Evolutionary conservation across 192 early-diverging fungal species (phyloP).

Genomic region (Coemansia biformis): DNA sequence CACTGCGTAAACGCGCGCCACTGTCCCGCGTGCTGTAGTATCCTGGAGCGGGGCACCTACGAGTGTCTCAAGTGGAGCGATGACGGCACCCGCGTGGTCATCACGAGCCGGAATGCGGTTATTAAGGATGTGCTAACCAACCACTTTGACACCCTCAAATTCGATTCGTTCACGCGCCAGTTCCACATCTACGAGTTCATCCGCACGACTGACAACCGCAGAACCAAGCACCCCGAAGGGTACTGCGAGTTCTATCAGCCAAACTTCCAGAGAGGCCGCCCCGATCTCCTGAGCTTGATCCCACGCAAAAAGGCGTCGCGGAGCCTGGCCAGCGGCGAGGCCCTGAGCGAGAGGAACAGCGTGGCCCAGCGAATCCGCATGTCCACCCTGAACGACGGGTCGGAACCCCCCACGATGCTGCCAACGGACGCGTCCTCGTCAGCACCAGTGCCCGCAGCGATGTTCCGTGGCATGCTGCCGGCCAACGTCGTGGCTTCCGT

Average conservation of each 20-base stretch:
- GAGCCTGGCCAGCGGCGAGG: neutral
- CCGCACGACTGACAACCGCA: conserved; percentile 41
- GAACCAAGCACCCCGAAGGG: conserved; percentile 10
- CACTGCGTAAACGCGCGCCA: no score
- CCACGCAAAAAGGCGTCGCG: neutral
- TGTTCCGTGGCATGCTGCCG: no score
- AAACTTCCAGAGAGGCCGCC: conserved; percentile 14
- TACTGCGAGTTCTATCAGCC: conserved; percentile 11
- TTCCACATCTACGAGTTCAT: conserved; percentile 42
- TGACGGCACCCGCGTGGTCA: conserved; percentile 17
- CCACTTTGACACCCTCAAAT: conserved; percentile 24
- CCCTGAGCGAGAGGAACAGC: neutral
- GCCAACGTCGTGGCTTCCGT: no score
- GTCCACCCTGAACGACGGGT: no score
- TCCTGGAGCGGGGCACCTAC: conserved; percentile 8
- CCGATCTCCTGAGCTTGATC: conserved; percentile 4
- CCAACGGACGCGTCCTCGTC: no score
- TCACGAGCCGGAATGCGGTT: conserved; percentile 3
- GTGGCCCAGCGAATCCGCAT: no score
- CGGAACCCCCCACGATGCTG: no score
- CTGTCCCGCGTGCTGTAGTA: no score
- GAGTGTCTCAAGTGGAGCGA: conserved; percentile 19
- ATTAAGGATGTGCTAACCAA: conserved; percentile 5
- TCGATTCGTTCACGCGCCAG: conserved; percentile 39
- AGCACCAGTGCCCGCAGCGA: no score